A percentile compares a stretch with the other conserved stretches of the same genome.
Conservation (phyloP, 441 rosid species). For the Populus hybrid region DNA sequence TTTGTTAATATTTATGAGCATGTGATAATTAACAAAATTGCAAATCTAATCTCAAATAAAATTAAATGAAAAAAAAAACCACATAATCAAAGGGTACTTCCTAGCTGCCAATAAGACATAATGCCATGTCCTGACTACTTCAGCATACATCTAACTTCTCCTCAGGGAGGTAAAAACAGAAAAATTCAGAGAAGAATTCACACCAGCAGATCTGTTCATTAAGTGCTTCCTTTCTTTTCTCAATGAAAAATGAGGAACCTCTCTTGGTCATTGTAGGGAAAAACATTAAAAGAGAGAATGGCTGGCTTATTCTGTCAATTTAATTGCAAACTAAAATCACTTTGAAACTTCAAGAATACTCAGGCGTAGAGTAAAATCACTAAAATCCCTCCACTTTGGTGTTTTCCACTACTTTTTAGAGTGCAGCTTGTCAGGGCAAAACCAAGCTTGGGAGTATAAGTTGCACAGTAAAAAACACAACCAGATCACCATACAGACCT, state of each 20-base stretch:
- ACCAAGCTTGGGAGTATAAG: neutral
- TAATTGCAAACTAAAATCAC: neutral
- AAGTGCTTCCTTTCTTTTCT: neutral
- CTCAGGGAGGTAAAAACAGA: neutral
- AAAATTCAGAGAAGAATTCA: neutral
- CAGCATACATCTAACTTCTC: neutral
- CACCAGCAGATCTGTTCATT: neutral
- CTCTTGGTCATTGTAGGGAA: neutral
- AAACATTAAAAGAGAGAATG: neutral
- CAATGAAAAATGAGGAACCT: neutral
- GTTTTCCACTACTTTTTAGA: neutral
- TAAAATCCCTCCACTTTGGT: neutral
- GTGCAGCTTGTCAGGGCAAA: neutral
- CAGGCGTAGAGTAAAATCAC: neutral
- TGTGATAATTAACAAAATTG: neutral
- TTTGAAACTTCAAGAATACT: neutral
- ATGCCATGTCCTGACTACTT: neutral
- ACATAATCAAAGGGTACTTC: neutral
- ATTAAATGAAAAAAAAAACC: neutral
- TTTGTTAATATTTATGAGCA: neutral
- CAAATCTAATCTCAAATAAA: neutral
- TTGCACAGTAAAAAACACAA: neutral
- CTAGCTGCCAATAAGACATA: neutral
- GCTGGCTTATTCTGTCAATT: neutral
- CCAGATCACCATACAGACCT: neutral